phyloP scores from a whole-genome alignment of 192 early-diverging fungal species.

The Allomyces javanicus region DNA sequence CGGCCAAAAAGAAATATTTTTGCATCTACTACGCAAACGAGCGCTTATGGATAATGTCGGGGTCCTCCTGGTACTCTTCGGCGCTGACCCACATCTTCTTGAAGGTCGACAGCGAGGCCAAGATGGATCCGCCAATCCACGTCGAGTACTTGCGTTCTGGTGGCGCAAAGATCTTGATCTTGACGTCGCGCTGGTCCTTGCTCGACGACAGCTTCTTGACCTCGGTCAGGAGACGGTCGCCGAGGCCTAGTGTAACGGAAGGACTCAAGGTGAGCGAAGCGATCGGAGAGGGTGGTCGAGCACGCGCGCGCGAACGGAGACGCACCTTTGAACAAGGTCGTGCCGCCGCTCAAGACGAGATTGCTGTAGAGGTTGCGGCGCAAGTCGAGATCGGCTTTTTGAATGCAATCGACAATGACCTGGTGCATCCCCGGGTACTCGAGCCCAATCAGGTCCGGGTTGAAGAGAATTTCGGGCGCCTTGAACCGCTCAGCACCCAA shows the following conservation, averaged over 20 bases:
- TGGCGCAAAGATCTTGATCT: conserved; percentile 93
- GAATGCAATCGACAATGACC: conserved; percentile 79
- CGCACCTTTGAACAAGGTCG: conserved; percentile 60
- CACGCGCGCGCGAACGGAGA: neutral
- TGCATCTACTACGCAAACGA: conserved; percentile 14
- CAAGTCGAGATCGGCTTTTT: conserved; percentile 84
- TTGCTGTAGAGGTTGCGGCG: conserved; percentile 70
- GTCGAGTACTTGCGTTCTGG: conserved; percentile 96
- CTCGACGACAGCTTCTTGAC: conserved; percentile 54
- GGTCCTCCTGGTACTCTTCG: conserved; percentile 93
- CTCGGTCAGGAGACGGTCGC: conserved; percentile 78
- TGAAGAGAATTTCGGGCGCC: conserved; percentile 90
- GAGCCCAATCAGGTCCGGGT: conserved; percentile 77
- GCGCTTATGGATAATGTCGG: conserved; percentile 76
- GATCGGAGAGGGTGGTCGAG: neutral
- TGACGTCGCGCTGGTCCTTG: conserved; percentile 57
- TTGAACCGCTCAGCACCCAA: conserved; percentile 80
- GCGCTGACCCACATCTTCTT: conserved; percentile 99
- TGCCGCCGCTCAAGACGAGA: conserved; percentile 93
- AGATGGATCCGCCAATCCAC: conserved; percentile 94
- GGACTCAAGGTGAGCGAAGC: neutral
- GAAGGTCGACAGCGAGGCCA: conserved; percentile 91
- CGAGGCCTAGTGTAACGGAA: conserved; percentile 41
- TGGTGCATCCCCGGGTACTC: conserved; percentile 89
- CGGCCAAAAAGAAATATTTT: neutral